Evolutionary conservation across 2,329 filamentous ascomycete genomes (phyloP), one percentile per base, ranked within the genome.

Genomic region (Hypoxylon sp.): DNA sequence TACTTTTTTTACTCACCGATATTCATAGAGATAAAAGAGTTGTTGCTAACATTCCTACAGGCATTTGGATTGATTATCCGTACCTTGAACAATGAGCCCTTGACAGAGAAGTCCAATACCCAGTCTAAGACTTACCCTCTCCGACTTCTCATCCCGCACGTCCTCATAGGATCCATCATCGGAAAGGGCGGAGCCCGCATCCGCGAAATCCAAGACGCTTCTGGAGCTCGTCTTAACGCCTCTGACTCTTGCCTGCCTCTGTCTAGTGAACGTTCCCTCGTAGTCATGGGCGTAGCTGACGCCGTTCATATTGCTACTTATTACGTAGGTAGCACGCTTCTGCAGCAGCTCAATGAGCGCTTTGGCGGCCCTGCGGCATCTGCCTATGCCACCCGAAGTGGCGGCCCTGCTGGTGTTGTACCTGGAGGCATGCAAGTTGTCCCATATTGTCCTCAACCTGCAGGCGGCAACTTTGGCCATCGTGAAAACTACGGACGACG

Each of bases 371-470:
- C 96, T 19, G 94, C 94, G 64, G 95, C 96, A 54, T 99, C 96
- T n/a, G 95, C 96, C 31, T 99, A 99, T 79, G 96, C 96, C 51
- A 97, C 95, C 51, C 91, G 96, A 72, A 97, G 93, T 77, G 96
- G 96, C 69, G 94, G 93, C 54, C 94, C 96, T 55, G 93, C 95
- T 64, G 95, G 95, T 56, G 93, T 95, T 35, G 93, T 98, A 15
- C 96, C 96, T 21, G 96, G 96, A 67, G 96, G 96, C 68, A 97
- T 99, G 94, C 96, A 98, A 80, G 96, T 99, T 54, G 94, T 98
- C n/a, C 96, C 96, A 5, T 99, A 99, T 79, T 92, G 93, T 63
- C 96, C 96, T 54, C 94, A 98, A 80, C 92, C 95, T 29, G 93
- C 93, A 62, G 93, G 93, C 64, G 96, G 96, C 73, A 94, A 95